phyloP scores from a whole-genome alignment of 2,329 filamentous ascomycete genomes.

The Cercospora zeae-maydis region DNA sequence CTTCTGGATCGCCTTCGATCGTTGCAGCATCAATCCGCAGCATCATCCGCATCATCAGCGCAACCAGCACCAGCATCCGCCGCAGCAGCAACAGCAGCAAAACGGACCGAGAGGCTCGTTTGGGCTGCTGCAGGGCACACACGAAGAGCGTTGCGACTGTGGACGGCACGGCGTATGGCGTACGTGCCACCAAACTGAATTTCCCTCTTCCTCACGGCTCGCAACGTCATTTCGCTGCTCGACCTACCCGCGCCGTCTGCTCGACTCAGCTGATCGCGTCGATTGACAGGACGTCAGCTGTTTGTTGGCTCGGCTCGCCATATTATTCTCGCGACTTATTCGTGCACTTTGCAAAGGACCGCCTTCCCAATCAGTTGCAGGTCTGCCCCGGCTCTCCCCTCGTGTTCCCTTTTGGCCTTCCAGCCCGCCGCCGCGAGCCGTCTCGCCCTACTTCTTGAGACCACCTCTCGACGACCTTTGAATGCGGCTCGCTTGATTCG shows the following conservation, averaged over 20 bases:
- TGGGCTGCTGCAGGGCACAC: neutral
- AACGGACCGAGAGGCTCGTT: conserved; percentile 3
- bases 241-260: conserved; percentile 7
- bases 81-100: neutral
- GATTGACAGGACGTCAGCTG: conserved; percentile 16
- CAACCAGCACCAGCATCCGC: neutral
- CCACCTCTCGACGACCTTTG: neutral
- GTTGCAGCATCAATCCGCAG: neutral
- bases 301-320: conserved; percentile 11
- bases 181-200: conserved; percentile 2
- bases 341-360: conserved; percentile 6
- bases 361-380: conserved; percentile 11
- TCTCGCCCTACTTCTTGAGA: neutral
- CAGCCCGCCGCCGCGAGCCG: conserved; percentile 11
- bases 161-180: neutral
- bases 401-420: conserved; percentile 10
- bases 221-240: conserved; percentile 17
- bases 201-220: neutral
- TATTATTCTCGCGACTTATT: conserved; percentile 11
- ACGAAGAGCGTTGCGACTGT: neutral
- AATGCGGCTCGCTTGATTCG: conserved; percentile 14
- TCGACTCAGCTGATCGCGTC: conserved; percentile 17
- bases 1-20: conserved; percentile 7
- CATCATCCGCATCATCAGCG: too few relatives aligned
- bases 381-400: conserved; percentile 22